Base-by-base conservation (phyloP, 495 filamentous ascomycete species). In the Daldinia concentrica region DNA sequence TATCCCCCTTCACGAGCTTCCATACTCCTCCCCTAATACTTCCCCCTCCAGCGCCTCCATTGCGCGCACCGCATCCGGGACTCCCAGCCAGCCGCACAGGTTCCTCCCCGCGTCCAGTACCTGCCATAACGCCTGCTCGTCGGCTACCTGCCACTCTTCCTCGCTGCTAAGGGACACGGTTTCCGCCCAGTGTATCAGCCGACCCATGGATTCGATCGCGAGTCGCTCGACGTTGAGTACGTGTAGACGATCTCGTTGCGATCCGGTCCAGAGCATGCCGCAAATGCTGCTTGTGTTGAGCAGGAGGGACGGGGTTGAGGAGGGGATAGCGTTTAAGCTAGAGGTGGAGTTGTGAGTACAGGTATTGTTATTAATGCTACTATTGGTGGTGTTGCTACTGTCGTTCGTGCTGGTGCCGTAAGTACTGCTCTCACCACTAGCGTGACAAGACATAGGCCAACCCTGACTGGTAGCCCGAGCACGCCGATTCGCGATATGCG, bases 251-350 rank as follows among this genome's bases (percentile, higher is more conserved):
- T 69, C 59, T 1, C 61, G 69, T 30, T 72, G 74, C 3, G 76
- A 62, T 1, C 64, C 58, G 1, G 62, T 32, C 76, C 74, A 79
- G 4, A 77, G 39, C 70, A 77, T 71, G 64, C 54, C 58, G 71
- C 76, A 77, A 57, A 79, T 78, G 58, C 48, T 65, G 52, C 62
- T 74, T 12, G 62, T 51, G 76, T 78, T 79, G 24, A 61, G 61
- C 36, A 78, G 74, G 11, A 79, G 74, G 9, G 70, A 73, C 30
- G 11, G 26, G 19, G 2, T 68, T 58, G 56, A 50, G 34, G 5
- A 29, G 26, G 29, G 45, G 6, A 32, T 54, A 14, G 50, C 12
- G 15, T 30, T 22, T 1, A 9, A 19, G n/a, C 2, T 48, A 12
- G 4, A 14, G 12, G 0, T 14, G 12, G 12, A 5, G 24, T 14